Evolutionary conservation across 306 rosid species (phyloP).

Genomic region (Biancaea sappan): DNA sequence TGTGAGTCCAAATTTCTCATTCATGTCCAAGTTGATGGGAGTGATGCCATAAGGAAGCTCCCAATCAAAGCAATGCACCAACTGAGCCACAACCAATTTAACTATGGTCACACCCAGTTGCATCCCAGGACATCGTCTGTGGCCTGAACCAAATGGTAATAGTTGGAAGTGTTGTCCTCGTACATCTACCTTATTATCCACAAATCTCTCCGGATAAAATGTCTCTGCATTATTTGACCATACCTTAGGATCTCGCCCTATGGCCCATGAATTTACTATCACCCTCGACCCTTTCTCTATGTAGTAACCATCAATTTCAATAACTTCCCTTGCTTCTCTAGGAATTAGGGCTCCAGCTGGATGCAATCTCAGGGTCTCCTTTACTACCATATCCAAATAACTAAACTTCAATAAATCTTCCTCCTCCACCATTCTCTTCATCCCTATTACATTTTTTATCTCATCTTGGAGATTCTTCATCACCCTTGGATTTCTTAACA

Average conservation of each 20-base stretch:
- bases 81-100: conserved; percentile 14
- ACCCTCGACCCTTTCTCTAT: conserved; percentile 16
- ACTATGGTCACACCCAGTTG: conserved; percentile 21
- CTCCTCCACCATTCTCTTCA: background rate
- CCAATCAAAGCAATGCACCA: conserved; percentile 39
- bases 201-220: conserved; percentile 33
- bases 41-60: conserved; percentile 7
- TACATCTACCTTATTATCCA: background rate
- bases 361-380: conserved; percentile 34
- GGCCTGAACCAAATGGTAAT: conserved; percentile 37
- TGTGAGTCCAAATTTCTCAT: conserved; percentile 31
- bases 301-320: conserved; percentile 18
- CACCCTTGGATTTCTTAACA: conserved; percentile 30
- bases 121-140: conserved; percentile 35
- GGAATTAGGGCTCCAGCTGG: conserved; percentile 24
- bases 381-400: background rate
- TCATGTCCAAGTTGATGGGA: conserved; percentile 22
- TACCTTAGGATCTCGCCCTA: conserved; percentile 20
- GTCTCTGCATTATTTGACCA: conserved; percentile 28
- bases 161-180: conserved; percentile 29
- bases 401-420: background rate
- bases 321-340: conserved; percentile 25
- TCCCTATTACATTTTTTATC: conserved; percentile 19
- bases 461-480: conserved; percentile 36
- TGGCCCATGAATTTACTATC: conserved; percentile 27